Conservation (phyloP, 2,329 filamentous ascomycete genomes). For the Cryphonectria parasitica region DNA sequence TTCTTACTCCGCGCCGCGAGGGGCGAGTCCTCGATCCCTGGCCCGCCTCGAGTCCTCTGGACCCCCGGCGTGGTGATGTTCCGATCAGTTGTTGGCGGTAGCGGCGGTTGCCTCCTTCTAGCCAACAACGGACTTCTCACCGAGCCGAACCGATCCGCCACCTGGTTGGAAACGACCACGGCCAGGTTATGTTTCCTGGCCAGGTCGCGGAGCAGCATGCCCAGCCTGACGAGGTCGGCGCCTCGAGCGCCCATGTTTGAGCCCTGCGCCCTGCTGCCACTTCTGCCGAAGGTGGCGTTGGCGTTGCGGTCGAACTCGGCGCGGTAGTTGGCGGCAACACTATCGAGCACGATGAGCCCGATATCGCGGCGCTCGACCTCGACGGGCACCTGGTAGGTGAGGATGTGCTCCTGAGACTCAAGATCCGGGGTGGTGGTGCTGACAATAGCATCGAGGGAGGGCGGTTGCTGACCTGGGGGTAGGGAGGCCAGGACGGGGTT, state of each 20-base stretch:
- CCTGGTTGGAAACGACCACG: constrained; percentile 92
- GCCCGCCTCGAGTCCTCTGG: not conserved
- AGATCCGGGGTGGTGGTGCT: constrained; percentile 86
- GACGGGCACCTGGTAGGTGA: constrained; percentile 89
- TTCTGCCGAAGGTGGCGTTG: not conserved
- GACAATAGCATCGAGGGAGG: constrained; percentile 76
- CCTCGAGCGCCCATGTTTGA: constrained; percentile 74
- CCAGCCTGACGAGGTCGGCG: constrained; percentile 75
- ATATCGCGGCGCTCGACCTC: constrained; percentile 75
- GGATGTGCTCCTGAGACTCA: constrained; percentile 93
- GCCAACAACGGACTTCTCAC: constrained; percentile 28
- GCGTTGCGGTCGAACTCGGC: constrained; percentile 76
- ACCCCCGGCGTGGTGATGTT: constrained; percentile 20
- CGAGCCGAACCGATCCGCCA: constrained; percentile 78
- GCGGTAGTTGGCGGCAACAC: constrained; percentile 92
- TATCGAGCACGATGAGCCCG: constrained; percentile 86
- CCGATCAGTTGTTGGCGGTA: constrained; percentile 28
- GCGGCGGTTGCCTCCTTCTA: constrained; percentile 28
- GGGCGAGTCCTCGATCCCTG: constrained; percentile 42
- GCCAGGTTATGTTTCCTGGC: constrained; percentile 77
- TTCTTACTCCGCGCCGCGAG: constrained; percentile 51
- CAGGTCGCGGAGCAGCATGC: constrained; percentile 74
- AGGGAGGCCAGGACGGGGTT: constrained; percentile 61
- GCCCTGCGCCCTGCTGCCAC: constrained; percentile 38
- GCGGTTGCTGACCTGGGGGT: constrained; percentile 37